These are phyloP conservation scores for Dactylis glomerata DNA, from an alignment of 176 grass and related monocot species.

Conservation along the genomic window DNA sequence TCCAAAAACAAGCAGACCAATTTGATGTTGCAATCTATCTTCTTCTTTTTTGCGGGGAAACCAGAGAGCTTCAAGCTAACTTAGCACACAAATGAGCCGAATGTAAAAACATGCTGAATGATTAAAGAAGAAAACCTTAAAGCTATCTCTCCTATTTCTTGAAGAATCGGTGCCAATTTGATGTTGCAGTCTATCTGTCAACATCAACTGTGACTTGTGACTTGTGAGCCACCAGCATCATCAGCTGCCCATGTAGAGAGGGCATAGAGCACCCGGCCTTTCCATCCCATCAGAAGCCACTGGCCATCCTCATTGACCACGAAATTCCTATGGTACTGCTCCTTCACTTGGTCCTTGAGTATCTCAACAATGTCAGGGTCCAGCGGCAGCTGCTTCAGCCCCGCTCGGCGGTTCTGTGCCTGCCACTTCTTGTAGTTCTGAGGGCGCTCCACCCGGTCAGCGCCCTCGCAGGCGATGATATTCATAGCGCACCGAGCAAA, in stretches of 20 bases:
- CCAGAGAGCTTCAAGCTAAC: too few species aligned
- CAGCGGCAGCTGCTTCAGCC: constrained; percentile 43
- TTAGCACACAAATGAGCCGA: too few species aligned
- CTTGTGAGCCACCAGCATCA: neutral
- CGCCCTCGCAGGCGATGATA: constrained; percentile 45
- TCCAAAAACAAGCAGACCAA: too few species aligned
- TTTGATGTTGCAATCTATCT: too few species aligned
- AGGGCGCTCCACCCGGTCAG: constrained; percentile 37
- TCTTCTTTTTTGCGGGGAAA: too few species aligned
- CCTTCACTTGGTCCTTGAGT: constrained; percentile 27
- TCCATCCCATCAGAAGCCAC: constrained; percentile 10
- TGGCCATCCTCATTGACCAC: neutral
- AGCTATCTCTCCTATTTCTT: too few species aligned
- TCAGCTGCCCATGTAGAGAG: neutral
- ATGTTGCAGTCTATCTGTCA: neutral
- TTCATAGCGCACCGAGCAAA: constrained; percentile 32
- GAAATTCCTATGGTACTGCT: constrained; percentile 18
- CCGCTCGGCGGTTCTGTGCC: constrained; percentile 31
- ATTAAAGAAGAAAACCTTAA: too few species aligned
- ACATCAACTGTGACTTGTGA: neutral
- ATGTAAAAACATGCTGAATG: too few species aligned
- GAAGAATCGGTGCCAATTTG: too few species aligned
- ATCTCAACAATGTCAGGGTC: constrained; percentile 25
- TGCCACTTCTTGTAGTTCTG: constrained; percentile 58
- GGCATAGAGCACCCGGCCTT: constrained; percentile 3